Evolutionary conservation across 202 grass and related monocot genomes (phyloP), one percentile per base, ranked within the genome.

Genomic region (Sporobolus alterniflorus): DNA sequence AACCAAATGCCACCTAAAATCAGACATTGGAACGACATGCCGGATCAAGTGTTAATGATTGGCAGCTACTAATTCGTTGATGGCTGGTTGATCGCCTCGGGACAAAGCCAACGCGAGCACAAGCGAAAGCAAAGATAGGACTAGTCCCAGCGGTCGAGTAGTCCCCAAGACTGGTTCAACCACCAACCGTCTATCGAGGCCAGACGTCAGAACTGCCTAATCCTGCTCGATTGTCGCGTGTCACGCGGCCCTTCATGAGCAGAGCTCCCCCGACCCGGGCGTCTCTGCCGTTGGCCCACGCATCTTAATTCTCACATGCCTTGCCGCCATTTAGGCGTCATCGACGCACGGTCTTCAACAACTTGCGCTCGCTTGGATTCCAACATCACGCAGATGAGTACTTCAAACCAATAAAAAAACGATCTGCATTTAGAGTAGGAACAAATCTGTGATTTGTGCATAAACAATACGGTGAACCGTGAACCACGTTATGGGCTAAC

Each of bases 131-230:
- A 41, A 78, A 75, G 14, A 7, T 16, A 2, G 24, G 46, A 26
- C 49, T 25, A n/a, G 50, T 80, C 65, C 78, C 59, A 46, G 66
- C 21, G 66, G 66, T 81, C 66, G 78, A 81, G 78, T 81, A 71
- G 78, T 1, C 50, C 66, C 78, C 18, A 71, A 71, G 42, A 63
- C 64, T 40, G 64, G 22, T 64, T 71, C 74, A 64, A 33, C 42
- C 64, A 41, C 41, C 66, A 81, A 70, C 51, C 50, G 78, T 44
- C 50, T 29, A 30, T 28, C 16, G 14, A 21, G 7, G 47, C 7
- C 31, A 64, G 47, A 2, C 61, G 60, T 33, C 39, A 34, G 74
- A 74, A 0, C 22, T 44, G 49, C 78, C 69, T 34, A 18, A 69
- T 57, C 28, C 40, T 43, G 40, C 33, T 54, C 69, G 60, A 69